Conservation (phyloP, 306 rosid genomes). For the Carpinus viminea region DNA sequence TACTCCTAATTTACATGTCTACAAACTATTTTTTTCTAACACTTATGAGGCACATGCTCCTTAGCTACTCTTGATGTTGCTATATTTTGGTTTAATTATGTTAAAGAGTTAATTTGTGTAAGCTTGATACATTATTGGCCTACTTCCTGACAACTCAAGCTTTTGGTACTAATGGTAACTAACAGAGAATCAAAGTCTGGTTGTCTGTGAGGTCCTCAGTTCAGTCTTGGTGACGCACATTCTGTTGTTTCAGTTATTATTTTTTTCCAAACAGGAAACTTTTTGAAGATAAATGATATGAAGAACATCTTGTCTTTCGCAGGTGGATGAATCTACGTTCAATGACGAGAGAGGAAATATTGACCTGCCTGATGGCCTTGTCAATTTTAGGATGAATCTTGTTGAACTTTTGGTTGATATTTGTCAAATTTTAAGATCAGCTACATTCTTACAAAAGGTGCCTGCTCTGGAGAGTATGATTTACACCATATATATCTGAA, state of each 20-base stretch:
- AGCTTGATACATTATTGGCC: not conserved
- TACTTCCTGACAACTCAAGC: not conserved
- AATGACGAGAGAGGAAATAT: constrained; percentile 64
- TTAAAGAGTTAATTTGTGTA: not conserved
- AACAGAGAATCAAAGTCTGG: not conserved
- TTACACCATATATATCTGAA: not conserved
- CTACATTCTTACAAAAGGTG: constrained; percentile 80
- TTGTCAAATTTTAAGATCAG: constrained; percentile 82
- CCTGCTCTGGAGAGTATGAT: not conserved
- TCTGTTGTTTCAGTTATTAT: not conserved
- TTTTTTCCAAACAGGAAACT: not conserved
- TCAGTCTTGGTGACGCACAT: not conserved
- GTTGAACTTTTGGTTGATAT: constrained; percentile 93
- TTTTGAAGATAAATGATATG: constrained; percentile 5
- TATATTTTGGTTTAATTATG: no score
- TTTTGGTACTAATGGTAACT: not conserved
- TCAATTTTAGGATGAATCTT: constrained; percentile 80
- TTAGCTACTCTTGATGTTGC: no score
- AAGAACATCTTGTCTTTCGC: constrained; percentile 37
- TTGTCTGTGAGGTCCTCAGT: not conserved
- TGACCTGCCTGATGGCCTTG: constrained; percentile 88
- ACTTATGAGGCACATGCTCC: not conserved
- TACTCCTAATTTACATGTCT: not conserved
- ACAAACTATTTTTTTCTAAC: not conserved
- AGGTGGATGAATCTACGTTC: constrained; percentile 76